Evolutionary conservation across 2,329 filamentous ascomycete species (phyloP).

Genomic region (Meredithiella fracta): DNA sequence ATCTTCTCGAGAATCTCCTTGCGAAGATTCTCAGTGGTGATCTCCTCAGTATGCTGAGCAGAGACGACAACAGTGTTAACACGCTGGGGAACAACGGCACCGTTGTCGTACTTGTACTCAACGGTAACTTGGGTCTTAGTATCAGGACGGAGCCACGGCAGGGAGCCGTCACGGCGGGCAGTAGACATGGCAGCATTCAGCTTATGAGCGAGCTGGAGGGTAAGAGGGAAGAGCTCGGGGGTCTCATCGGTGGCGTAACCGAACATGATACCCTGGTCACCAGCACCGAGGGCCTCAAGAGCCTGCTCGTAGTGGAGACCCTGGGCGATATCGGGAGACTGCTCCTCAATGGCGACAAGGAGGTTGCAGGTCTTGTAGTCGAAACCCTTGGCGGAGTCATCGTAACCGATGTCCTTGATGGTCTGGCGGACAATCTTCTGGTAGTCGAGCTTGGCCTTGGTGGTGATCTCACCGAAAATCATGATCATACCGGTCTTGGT

Average conservation of each 20-base stretch:
- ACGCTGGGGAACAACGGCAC: constrained; percentile 78
- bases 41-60: constrained; percentile 79
- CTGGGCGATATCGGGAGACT: constrained; percentile 97
- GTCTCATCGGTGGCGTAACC: constrained; percentile 99
- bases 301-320: constrained; percentile 97
- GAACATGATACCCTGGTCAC: constrained; percentile 99
- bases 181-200: constrained; percentile 89
- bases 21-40: constrained; percentile 80
- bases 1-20: constrained; percentile 96
- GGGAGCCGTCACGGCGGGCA: constrained; percentile 69
- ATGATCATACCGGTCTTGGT: constrained; percentile 99
- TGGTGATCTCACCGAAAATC: constrained; percentile 97
- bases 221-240: constrained; percentile 88
- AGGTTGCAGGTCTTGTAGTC: constrained; percentile 99
- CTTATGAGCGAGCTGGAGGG: constrained; percentile 86
- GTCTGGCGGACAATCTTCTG: constrained; percentile 88
- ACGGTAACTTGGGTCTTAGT: constrained; percentile 99
- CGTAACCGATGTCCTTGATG: constrained; percentile 98
- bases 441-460: constrained; percentile 91
- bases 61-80: constrained; percentile 96
- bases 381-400: constrained; percentile 92
- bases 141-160: constrained; percentile 92
- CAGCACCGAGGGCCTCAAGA: constrained; percentile 91
- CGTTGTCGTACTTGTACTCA: constrained; percentile 93
- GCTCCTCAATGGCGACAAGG: constrained; percentile 96